phyloP scores from a whole-genome alignment of 2,329 filamentous ascomycete species.

The Fusarium annulatum region DNA sequence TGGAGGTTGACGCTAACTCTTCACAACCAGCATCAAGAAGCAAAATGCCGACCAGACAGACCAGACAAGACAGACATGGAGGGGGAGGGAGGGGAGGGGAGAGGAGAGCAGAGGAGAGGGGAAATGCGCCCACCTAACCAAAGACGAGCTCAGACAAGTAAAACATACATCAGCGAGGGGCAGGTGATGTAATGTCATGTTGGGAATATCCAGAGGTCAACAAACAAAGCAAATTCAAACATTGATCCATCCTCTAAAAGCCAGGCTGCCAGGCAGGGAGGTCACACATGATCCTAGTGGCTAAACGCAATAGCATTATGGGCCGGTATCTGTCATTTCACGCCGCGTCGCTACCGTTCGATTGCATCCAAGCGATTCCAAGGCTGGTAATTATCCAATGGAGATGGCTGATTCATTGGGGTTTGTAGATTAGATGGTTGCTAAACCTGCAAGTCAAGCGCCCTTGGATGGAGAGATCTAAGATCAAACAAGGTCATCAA shows the following conservation, averaged over 20 bases:
- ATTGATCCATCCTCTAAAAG: neutral
- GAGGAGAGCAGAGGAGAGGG: neutral
- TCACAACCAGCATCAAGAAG: conserved; percentile 27
- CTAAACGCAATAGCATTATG: neutral
- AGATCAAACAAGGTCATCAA: conserved; percentile 15
- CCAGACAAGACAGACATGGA: neutral
- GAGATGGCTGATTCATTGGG: neutral
- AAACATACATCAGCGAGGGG: conserved; percentile 14
- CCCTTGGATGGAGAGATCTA: conserved; percentile 9
- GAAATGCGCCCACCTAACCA: neutral
- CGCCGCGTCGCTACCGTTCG: neutral
- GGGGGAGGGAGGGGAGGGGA: neutral
- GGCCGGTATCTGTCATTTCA: conserved; percentile 2
- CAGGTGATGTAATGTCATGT: conserved; percentile 31
- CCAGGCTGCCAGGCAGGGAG: neutral
- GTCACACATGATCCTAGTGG: neutral
- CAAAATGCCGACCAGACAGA: conserved; percentile 21
- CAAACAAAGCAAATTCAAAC: conserved; percentile 23
- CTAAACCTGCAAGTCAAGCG: conserved; percentile 4
- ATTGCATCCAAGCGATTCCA: neutral
- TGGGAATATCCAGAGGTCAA: conserved; percentile 3
- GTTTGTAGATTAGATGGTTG: neutral
- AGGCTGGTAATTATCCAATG: conserved; percentile 2
- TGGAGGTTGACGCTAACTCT: conserved; percentile 32
- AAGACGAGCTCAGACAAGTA: conserved; percentile 8